Percentiles rank a stretch among this genome's conserved stretches.
Evolutionary conservation across 441 rosid genomes (phyloP).

Genomic region (Jatropha multifida): DNA sequence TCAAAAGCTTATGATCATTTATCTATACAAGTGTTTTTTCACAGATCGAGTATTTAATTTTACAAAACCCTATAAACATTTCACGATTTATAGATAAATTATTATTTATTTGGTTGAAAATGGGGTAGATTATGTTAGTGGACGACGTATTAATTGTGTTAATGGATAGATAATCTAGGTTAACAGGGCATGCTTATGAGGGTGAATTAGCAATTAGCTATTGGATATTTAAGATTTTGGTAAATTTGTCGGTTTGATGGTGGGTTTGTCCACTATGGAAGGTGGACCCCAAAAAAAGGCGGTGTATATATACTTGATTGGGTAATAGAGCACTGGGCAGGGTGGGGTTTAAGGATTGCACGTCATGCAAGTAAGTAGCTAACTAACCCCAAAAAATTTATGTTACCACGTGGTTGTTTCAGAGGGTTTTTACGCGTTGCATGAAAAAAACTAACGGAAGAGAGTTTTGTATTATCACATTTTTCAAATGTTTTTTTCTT

Average conservation of each 20-base stretch:
- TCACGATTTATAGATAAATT: neutral
- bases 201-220: constrained; percentile 11
- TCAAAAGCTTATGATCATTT: too few species aligned
- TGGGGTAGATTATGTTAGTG: constrained; percentile 29
- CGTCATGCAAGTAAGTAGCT: neutral
- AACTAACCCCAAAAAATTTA: neutral
- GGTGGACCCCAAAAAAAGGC: neutral
- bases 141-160: constrained; percentile 35
- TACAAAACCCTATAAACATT: too few species aligned
- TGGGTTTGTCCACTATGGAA: neutral
- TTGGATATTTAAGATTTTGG: constrained; percentile 22
- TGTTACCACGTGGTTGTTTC: neutral
- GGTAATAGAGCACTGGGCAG: neutral
- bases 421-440: constrained; percentile 14
- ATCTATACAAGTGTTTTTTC: too few species aligned
- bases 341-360: neutral
- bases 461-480: neutral
- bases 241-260: constrained; percentile 28
- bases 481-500: neutral
- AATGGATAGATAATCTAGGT: constrained; percentile 31
- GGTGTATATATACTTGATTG: neutral
- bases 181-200: constrained; percentile 21
- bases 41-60: too few species aligned
- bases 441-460: neutral
- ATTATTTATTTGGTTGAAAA: neutral